Conservation (phyloP, 768 basidiomycete genomes). For the Omphalotus guepiniiformis region DNA sequence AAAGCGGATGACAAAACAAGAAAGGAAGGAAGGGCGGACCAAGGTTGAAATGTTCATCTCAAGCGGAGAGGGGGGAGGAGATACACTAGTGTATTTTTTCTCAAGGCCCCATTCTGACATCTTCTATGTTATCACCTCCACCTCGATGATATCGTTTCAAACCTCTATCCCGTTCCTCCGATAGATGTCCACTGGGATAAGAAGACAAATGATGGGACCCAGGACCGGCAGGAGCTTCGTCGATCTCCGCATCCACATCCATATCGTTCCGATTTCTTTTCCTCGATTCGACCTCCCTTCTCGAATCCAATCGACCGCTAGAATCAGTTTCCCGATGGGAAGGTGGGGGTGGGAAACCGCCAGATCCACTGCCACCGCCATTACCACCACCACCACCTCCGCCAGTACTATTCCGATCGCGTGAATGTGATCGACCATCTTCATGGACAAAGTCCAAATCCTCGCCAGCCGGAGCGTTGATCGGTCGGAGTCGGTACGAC, state of each 20-base stretch:
- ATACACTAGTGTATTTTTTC: not conserved
- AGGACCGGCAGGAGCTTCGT: constrained; percentile 32
- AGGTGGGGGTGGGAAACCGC: constrained; percentile 26
- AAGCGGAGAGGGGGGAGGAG: not conserved
- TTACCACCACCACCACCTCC: no score
- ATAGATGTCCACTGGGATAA: constrained; percentile 33
- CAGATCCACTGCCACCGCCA: no score
- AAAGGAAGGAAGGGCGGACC: not conserved
- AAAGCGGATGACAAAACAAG: no score
- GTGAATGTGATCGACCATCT: constrained; percentile 41
- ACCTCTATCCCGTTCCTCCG: constrained; percentile 43
- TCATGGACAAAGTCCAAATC: constrained; percentile 48
- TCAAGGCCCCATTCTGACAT: constrained; percentile 28
- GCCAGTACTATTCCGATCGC: constrained; percentile 34
- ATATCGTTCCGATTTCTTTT: constrained; percentile 61
- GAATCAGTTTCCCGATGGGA: constrained; percentile 37
- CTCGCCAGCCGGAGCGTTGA: constrained; percentile 25
- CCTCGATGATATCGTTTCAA: constrained; percentile 58
- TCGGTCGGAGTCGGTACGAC: constrained; percentile 49
- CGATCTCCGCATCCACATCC: constrained; percentile 57
- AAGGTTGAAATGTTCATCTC: not conserved
- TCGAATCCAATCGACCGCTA: constrained; percentile 30
- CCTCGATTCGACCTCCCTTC: constrained; percentile 22
- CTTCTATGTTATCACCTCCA: constrained; percentile 28
- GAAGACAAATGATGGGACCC: constrained; percentile 18